Evolutionary conservation across 371 early-diverging fungal species (phyloP), one percentile per base, ranked within the genome.

Genomic region (Mortierella sp.): DNA sequence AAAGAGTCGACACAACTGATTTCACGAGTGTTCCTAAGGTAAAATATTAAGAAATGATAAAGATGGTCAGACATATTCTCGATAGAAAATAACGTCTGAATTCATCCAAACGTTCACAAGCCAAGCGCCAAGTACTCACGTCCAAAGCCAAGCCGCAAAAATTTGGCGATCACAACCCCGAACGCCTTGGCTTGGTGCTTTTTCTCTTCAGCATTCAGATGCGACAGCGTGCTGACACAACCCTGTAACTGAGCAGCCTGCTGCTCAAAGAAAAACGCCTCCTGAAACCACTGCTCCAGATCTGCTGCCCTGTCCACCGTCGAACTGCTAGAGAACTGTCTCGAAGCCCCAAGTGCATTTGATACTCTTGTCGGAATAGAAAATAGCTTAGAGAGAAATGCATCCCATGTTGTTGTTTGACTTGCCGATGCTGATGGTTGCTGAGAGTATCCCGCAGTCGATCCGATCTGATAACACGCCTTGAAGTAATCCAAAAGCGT

Each of bases 281-380:
- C 86, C 42, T 75, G 86, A 50, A 85, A 82, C 38, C 78, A 78
- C 19, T 72, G 70, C 24, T 77, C 79, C 26, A 78, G 13, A 7
- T 75, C 70, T 16, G 28, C 19, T 16, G 38, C n/a, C 38, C 54
- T 74, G 31, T 42, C 68, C 9, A 24, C 24, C 68, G 68, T 42
- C 44, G 68, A 21, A 21, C 38, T 68, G 44, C 24, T 42, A 10
- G 68, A 68, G 42, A 42, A 68, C 19, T 68, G 68, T 10, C 68
- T 21, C 24, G 71, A 68, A 10, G 24, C 70, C 6, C 86, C 85
- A 28, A 79, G 60, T 0, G 72, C 82, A 71, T 85, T 85, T 14
- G 82, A 76, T 21, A 80, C 44, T 28, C 80, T 65, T 2, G 82
- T 82, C 11, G 86, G 86, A 8, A 85, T 70, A 8, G 86, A 85